Conservation (phyloP, 2,329 filamentous ascomycete genomes). For the Neopestalotiopsis sp. region DNA sequence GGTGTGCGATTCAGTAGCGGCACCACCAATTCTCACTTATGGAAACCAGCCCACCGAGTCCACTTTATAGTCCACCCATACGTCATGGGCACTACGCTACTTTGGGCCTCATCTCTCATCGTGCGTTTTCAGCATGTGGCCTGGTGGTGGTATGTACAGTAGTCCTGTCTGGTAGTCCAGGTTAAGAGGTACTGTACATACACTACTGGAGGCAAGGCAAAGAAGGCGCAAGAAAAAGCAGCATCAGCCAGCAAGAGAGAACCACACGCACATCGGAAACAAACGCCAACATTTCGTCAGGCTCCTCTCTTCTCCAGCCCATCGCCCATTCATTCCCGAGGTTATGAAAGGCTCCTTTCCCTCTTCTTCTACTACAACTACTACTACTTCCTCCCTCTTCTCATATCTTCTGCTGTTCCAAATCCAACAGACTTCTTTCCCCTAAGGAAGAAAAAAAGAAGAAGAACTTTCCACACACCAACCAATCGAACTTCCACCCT, state of each 20-base stretch:
- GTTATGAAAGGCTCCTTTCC: not conserved
- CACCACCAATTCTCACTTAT: constrained; percentile 6
- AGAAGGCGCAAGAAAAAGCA: not conserved
- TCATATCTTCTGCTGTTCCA: not conserved
- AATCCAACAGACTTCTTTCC: not conserved
- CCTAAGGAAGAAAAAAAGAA: not conserved
- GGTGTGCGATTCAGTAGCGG: not conserved
- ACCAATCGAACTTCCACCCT: not conserved
- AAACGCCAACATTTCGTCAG: constrained; percentile 1
- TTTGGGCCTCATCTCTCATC: constrained; percentile 5
- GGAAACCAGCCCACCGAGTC: constrained; percentile 9
- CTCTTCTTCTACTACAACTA: not conserved
- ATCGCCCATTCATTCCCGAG: not conserved
- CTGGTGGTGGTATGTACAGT: not conserved
- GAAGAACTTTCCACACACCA: not conserved
- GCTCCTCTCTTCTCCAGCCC: not conserved
- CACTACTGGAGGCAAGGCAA: not conserved
- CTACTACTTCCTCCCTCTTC: not conserved
- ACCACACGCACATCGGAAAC: not conserved
- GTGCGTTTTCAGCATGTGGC: not conserved
- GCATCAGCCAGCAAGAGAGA: not conserved
- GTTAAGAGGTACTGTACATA: not conserved
- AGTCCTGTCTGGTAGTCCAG: not conserved
- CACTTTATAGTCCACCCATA: constrained; percentile 15
- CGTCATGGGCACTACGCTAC: constrained; percentile 15